Conservation (phyloP, 352 stramenopile genomes). For the Globisporangium okanoganense region DNA sequence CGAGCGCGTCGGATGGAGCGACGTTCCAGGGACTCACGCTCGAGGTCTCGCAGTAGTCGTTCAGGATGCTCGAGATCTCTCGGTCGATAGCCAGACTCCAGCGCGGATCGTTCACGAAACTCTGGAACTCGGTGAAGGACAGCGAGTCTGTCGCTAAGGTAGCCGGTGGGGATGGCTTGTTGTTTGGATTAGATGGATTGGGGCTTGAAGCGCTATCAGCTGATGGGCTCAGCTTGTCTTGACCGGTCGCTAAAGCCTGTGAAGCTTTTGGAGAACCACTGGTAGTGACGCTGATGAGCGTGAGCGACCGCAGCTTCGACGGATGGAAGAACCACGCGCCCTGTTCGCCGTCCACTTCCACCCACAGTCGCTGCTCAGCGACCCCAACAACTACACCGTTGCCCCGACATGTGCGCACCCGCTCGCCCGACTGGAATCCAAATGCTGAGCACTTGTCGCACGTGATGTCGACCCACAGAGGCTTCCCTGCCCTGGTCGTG, state of each 20-base stretch:
- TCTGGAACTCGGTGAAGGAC: constrained; percentile 21
- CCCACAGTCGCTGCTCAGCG: constrained; percentile 59
- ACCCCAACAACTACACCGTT: constrained; percentile 67
- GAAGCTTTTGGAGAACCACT: background rate
- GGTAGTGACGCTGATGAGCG: constrained; percentile 15
- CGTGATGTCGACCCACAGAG: constrained; percentile 72
- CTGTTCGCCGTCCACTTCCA: constrained; percentile 72
- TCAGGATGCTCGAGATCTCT: constrained; percentile 34
- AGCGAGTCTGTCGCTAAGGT: background rate
- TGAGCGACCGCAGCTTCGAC: constrained; percentile 49
- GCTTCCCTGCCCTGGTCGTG: constrained; percentile 49
- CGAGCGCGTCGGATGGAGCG: constrained; percentile 29
- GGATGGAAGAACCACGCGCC: constrained; percentile 82
- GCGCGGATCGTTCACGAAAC: constrained; percentile 24
- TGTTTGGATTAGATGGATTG: background rate
- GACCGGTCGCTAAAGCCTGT: background rate
- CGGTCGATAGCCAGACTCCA: constrained; percentile 46
- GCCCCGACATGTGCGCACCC: constrained; percentile 70
- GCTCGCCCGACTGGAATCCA: constrained; percentile 53
- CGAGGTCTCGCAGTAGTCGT: constrained; percentile 51
- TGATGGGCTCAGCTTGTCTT: background rate
- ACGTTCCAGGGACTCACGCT: constrained; percentile 65
- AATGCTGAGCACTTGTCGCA: constrained; percentile 24
- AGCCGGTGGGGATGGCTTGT: background rate
- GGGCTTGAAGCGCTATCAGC: background rate